Evolutionary conservation across 2,329 filamentous ascomycete species (phyloP).

Genomic region (Microdochium bolleyi): DNA sequence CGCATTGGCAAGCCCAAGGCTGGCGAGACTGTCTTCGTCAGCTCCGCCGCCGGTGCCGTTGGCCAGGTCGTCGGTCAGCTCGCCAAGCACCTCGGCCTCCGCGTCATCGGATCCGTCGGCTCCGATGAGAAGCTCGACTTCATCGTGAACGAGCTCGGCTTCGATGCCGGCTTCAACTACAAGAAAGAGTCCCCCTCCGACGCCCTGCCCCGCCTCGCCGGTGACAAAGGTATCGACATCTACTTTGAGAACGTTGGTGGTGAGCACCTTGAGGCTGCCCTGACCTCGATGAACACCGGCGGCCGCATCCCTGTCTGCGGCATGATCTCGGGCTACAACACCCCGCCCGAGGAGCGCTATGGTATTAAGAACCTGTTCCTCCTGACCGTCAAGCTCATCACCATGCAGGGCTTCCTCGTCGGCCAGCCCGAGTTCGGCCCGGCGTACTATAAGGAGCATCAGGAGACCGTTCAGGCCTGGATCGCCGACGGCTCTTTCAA

Average conservation of each 20-base stretch:
- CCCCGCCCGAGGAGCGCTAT: slow-evolving; percentile 41
- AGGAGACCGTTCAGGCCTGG: slow-evolving; percentile 69
- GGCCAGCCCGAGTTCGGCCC: slow-evolving; percentile 55
- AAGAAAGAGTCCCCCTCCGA: slow-evolving; percentile 62
- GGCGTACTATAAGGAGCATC: slow-evolving; percentile 61
- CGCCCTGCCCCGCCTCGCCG: slow-evolving; percentile 58
- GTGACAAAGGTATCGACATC: slow-evolving; percentile 63
- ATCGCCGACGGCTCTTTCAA: slow-evolving; percentile 69
- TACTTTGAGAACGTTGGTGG: slow-evolving; percentile 79
- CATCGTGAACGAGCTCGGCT: slow-evolving; percentile 60
- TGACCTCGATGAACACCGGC: slow-evolving; percentile 53
- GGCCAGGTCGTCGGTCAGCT: slow-evolving; percentile 69
- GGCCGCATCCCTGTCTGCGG: slow-evolving; percentile 56
- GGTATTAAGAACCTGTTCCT: slow-evolving; percentile 59
- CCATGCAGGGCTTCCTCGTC: slow-evolving; percentile 72
- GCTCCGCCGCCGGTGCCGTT: slow-evolving; percentile 66
- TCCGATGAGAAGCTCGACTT: slow-evolving; percentile 69
- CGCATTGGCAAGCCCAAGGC: slow-evolving; percentile 68
- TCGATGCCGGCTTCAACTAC: slow-evolving; percentile 74
- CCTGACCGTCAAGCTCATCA: slow-evolving; percentile 64
- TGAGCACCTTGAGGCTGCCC: slow-evolving; percentile 55
- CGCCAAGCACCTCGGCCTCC: slow-evolving; percentile 67
- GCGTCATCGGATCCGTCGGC: slow-evolving; percentile 67
- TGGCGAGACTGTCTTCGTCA: slow-evolving; percentile 73
- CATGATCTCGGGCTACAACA: slow-evolving; percentile 76